Base-by-base conservation (phyloP, 768 basidiomycete species). In the Boletus vinaceobasis region DNA sequence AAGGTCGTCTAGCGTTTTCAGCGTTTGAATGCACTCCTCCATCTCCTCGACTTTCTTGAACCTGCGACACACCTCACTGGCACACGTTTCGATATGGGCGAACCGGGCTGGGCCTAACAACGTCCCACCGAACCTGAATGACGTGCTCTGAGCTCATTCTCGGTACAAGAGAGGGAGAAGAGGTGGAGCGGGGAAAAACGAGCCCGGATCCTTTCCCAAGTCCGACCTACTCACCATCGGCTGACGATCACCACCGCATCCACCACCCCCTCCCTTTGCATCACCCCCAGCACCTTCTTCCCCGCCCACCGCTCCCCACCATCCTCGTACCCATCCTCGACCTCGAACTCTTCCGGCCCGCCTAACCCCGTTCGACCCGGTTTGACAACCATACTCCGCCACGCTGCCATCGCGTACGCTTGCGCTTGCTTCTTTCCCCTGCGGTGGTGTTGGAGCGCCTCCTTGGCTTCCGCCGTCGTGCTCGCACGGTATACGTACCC, bases 211-310 rank as follows among this genome's bases (percentile, higher is more conserved):
- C 21, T 13, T 21, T 2, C 13, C 23, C 26, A 27, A n/a, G n/a
- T n/a, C n/a, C n/a, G n/a, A 19, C 17, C 11, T 0, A 35, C 53
- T 43, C 17, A 90, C 88, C 90, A 89, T 53, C 91, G 81, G 69
- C 82, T 86, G 37, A 92, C 87, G 56, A 92, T 77, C 11, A 93
- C 85, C 4, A 87, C 87, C 9, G 86, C 88, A 66, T 93, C 91
- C 27, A 92, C 77, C 17, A 85, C 77, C 2, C 82, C 85, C 57
- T 83, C 77, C n/a, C 75, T 73, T 62, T 83, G 78, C 86, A 94
- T 87, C 13, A 83, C 79, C 59, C 78, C 82, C 59, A 88, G 66
- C 29, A 90, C 75, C 56, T 77, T 79, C 15, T 72, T 75, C 27
- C 87, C 86, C 29, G 81, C 89, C 77, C 83, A 87, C 59, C 79